Evolutionary conservation across 2,329 filamentous ascomycete genomes (phyloP).

Genomic region (Aspergillus viridinutans): DNA sequence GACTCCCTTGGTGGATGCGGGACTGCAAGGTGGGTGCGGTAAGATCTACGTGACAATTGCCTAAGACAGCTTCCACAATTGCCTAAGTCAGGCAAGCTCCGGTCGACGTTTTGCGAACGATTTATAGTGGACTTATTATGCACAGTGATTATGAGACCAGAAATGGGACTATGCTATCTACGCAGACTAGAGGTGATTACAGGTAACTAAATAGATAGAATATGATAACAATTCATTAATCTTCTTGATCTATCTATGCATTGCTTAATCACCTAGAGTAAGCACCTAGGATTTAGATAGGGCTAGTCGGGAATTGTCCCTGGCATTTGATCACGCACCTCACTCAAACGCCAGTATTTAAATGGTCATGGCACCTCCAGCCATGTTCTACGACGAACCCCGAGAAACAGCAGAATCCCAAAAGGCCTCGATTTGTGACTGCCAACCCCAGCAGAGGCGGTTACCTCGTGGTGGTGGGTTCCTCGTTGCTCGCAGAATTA

Average conservation of each 20-base stretch:
- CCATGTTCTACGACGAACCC: neutral
- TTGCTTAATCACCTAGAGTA: neutral
- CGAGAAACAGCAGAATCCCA: neutral
- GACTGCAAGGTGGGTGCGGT: neutral
- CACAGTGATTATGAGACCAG: neutral
- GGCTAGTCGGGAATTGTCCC: neutral
- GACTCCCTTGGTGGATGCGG: neutral
- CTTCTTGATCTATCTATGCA: neutral
- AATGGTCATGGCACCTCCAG: neutral
- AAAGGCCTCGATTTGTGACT: neutral
- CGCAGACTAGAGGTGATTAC: neutral
- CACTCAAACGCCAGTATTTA: neutral
- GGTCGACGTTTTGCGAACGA: neutral
- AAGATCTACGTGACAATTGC: constrained; percentile 12
- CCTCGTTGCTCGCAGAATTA: constrained; percentile 16
- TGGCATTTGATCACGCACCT: neutral
- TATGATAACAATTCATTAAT: neutral
- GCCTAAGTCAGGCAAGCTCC: constrained; percentile 11
- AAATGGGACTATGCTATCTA: neutral
- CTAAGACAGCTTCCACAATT: constrained; percentile 11
- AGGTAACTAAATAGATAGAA: neutral
- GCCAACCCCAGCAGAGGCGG: constrained; percentile 17
- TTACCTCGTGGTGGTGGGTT: constrained; percentile 24
- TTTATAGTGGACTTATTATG: neutral
- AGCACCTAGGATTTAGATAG: neutral